A percentile compares a stretch with the other conserved stretches of the same genome.
These are phyloP conservation scores for Gaeumannomyces sp. DNA, from an alignment of 2,329 filamentous ascomycete genomes.

Conservation along the genomic window DNA sequence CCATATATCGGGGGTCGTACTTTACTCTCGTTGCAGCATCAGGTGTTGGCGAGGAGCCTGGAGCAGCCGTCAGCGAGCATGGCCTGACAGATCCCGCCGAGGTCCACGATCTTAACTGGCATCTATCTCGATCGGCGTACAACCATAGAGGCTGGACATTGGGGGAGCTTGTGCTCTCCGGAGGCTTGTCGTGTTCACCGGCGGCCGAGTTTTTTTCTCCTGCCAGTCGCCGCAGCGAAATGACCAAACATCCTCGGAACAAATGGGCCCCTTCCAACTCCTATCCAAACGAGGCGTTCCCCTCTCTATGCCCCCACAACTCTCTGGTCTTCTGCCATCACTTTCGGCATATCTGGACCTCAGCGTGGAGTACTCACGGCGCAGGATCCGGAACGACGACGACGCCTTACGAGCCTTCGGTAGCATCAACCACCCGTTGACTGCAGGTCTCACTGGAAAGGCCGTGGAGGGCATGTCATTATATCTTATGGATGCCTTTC, in stretches of 20 bases:
- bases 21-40: constrained; percentile 2
- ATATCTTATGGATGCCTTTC: neutral
- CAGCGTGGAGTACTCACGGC: neutral
- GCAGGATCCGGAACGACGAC: neutral
- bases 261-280: neutral
- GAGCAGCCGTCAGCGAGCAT: neutral
- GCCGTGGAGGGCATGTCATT: neutral
- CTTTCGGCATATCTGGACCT: neutral
- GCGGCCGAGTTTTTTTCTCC: neutral
- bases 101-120: neutral
- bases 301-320: neutral
- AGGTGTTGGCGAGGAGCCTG: neutral
- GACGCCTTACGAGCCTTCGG: neutral
- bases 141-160: neutral
- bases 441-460: neutral
- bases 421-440: neutral
- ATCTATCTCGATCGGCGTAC: neutral
- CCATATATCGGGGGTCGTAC: neutral
- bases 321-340: neutral
- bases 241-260: neutral
- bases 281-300: neutral
- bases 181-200: neutral
- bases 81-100: neutral
- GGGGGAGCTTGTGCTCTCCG: neutral
- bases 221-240: neutral